A percentile compares a stretch with the other conserved stretches of the same genome.
Conservation (phyloP, 352 stramenopile species). For the Globisporangium takayamanum region DNA sequence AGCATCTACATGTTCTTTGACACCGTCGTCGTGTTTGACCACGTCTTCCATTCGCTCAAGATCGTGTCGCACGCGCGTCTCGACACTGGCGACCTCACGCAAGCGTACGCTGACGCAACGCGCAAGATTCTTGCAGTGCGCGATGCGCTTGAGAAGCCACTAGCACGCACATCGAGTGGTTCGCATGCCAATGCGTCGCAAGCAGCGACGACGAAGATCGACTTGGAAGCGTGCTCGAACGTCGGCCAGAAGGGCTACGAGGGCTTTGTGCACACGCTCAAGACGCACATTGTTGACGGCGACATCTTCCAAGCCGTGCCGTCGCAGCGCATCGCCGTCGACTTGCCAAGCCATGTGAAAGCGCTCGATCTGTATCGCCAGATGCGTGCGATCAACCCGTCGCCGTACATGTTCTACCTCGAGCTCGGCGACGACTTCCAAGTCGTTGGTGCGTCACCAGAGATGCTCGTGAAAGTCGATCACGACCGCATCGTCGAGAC, state of each 20-base stretch:
- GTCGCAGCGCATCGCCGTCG: constrained; percentile 69
- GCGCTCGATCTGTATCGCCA: constrained; percentile 84
- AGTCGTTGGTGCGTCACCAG: constrained; percentile 79
- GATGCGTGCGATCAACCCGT: constrained; percentile 87
- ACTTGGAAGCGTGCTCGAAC: constrained; percentile 75
- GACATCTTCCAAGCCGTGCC: constrained; percentile 89
- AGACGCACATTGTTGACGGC: constrained; percentile 84
- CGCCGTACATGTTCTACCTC: constrained; percentile 89
- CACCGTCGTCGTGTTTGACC: constrained; percentile 87
- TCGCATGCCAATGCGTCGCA: constrained; percentile 40
- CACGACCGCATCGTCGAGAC: constrained; percentile 81
- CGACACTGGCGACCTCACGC: constrained; percentile 52
- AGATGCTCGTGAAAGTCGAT: constrained; percentile 89
- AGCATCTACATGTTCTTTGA: constrained; percentile 91
- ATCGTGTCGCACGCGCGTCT: constrained; percentile 79
- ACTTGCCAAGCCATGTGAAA: constrained; percentile 58
- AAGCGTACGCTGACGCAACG: constrained; percentile 65
- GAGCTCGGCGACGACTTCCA: constrained; percentile 83
- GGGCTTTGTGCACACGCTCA: constrained; percentile 81
- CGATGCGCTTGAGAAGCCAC: constrained; percentile 51
- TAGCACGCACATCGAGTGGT: constrained; percentile 47
- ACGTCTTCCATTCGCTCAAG: constrained; percentile 88
- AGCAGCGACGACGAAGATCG: constrained; percentile 30
- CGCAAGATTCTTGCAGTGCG: constrained; percentile 68
- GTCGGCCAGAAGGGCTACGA: constrained; percentile 82